phyloP scores from a whole-genome alignment of 306 rosid genomes.

The Malus sylvestris region DNA sequence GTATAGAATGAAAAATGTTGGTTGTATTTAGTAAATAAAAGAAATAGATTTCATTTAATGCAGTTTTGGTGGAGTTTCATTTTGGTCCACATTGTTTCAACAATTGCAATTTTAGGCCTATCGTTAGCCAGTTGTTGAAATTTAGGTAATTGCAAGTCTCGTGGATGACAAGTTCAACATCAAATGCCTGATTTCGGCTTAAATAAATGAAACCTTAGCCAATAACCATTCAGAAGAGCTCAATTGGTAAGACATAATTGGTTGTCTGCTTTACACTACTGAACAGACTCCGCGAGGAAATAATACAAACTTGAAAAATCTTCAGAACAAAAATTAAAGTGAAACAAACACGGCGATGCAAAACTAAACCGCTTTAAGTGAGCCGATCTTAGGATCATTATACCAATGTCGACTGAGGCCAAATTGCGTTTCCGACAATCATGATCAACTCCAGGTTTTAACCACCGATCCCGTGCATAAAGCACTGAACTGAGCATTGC shows the following conservation, averaged over 20 bases:
- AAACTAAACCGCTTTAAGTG: not conserved
- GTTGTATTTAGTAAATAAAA: no score
- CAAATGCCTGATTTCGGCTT: no score
- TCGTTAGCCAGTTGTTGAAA: not conserved
- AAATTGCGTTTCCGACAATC: conserved; percentile 43
- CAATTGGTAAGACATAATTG: not conserved
- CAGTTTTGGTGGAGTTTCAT: not conserved
- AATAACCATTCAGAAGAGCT: not conserved
- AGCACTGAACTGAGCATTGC: conserved; percentile 94
- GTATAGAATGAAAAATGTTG: no score
- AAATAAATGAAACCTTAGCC: no score
- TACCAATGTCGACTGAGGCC: conserved; percentile 41
- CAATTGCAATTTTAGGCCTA: not conserved
- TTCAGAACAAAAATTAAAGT: not conserved
- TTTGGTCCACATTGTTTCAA: not conserved
- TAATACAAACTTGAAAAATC: not conserved
- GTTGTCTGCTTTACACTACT: not conserved
- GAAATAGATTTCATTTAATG: not conserved
- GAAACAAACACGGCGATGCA: not conserved
- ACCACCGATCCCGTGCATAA: conserved; percentile 81
- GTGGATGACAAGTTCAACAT: no score
- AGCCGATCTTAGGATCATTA: not conserved
- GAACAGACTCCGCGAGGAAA: not conserved
- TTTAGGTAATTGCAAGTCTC: no score
- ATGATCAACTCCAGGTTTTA: conserved; percentile 68